Evolutionary conservation across 2,329 filamentous ascomycete genomes (phyloP).

Genomic region (Fusarium subglutinans): DNA sequence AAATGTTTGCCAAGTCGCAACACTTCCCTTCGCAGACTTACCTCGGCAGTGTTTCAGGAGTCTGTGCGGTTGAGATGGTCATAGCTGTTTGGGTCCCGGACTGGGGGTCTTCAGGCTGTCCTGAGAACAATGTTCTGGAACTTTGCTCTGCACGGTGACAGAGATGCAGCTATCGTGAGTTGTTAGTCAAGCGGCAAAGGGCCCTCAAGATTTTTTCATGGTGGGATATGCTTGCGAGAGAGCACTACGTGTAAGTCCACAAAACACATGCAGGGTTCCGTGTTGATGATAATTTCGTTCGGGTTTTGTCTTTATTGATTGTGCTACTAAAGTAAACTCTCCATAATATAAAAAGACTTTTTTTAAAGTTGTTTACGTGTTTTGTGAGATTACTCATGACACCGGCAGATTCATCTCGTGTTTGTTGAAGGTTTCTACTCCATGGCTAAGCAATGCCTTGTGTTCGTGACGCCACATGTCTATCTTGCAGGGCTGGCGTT

Average conservation of each 20-base stretch:
- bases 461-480: background rate
- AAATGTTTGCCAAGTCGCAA: constrained; percentile 30
- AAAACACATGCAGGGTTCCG: background rate
- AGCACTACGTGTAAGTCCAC: background rate
- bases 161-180: constrained; percentile 11
- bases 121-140: constrained; percentile 24
- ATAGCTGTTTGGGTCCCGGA: constrained; percentile 6
- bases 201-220: background rate
- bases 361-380: background rate
- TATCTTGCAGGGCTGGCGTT: constrained; percentile 18
- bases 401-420: background rate
- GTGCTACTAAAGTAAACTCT: background rate
- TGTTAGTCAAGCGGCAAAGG: background rate
- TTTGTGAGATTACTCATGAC: background rate
- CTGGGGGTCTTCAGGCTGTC: constrained; percentile 12
- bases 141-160: background rate
- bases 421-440: background rate
- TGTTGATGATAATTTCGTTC: constrained; percentile 10
- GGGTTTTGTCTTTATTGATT: constrained; percentile 18
- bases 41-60: constrained; percentile 28
- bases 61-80: constrained; percentile 14
- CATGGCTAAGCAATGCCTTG: constrained; percentile 3
- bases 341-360: background rate
- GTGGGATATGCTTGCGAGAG: background rate
- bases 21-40: background rate